Conservation (phyloP, 768 basidiomycete species). For the Boletus sp. region DNA sequence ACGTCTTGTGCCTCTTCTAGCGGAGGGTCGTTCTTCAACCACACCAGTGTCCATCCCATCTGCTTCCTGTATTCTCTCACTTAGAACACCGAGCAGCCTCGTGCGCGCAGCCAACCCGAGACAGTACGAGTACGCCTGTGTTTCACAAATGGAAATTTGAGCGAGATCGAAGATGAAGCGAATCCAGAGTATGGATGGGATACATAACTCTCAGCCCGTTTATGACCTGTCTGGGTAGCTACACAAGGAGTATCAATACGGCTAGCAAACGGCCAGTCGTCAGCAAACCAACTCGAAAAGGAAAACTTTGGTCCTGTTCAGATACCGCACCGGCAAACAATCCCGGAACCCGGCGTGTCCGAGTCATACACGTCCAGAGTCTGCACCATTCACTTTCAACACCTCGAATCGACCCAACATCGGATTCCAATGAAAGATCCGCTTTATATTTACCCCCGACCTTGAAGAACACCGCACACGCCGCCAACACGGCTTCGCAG, state of each 20-base stretch:
- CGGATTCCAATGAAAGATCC: slow-evolving; percentile 3
- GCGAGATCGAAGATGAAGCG: too few relatives aligned
- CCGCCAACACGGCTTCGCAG: slow-evolving; percentile 3
- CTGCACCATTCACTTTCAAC: not conserved
- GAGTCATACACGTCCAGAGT: not conserved
- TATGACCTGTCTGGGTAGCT: too few relatives aligned
- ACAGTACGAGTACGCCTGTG: too few relatives aligned
- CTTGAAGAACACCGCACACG: slow-evolving; percentile 3
- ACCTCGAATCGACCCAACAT: not conserved
- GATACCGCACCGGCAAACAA: slow-evolving; percentile 2
- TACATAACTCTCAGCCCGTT: too few relatives aligned
- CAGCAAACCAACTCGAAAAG: not conserved
- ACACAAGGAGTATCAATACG: not conserved
- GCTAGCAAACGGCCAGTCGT: not conserved
- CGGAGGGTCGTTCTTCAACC: too few relatives aligned
- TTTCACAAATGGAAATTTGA: too few relatives aligned
- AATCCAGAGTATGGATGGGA: too few relatives aligned
- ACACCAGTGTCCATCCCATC: too few relatives aligned
- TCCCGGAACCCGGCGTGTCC: slow-evolving; percentile 1
- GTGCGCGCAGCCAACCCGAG: too few relatives aligned
- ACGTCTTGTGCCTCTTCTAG: too few relatives aligned
- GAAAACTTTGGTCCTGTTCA: not conserved
- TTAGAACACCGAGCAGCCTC: too few relatives aligned
- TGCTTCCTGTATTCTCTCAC: too few relatives aligned
- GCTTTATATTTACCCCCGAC: slow-evolving; percentile 5